A percentile compares a stretch with the other conserved stretches of the same genome.
phyloP scores from a whole-genome alignment of 257 asterid genomes.

The Thymus mandschuricus region DNA sequence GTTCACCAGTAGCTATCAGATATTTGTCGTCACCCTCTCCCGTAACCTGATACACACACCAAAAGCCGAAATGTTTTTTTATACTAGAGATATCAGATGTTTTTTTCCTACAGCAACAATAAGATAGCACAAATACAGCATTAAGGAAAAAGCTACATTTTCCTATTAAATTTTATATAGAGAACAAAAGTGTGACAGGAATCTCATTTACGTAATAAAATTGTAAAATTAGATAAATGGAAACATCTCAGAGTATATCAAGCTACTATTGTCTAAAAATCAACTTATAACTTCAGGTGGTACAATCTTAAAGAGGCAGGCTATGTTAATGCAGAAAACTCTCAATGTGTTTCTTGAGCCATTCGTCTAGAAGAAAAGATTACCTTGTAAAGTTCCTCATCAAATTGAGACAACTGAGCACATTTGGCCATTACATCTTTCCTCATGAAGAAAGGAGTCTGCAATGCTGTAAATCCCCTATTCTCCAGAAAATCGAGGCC shows the following conservation, averaged over 20 bases:
- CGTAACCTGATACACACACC: slow-evolving; percentile 59
- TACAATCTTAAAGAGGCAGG: not conserved
- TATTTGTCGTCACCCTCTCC: slow-evolving; percentile 97
- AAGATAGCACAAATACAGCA: slow-evolving; percentile 1
- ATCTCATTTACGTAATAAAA: slow-evolving; percentile 8
- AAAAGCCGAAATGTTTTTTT: slow-evolving; percentile 13
- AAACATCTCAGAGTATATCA: not conserved
- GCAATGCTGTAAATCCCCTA: slow-evolving; percentile 59
- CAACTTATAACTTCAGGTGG: not conserved
- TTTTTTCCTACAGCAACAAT: too few species aligned
- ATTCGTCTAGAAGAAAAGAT: slow-evolving; percentile 12
- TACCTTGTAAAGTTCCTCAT: slow-evolving; percentile 97
- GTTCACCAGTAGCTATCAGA: slow-evolving; percentile 95
- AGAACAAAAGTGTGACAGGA: slow-evolving; percentile 4
- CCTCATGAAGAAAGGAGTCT: slow-evolving; percentile 91
- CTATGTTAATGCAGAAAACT: not conserved
- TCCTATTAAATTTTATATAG: not conserved
- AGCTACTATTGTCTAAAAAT: not conserved
- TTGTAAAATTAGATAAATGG: not conserved
- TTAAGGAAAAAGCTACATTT: not conserved
- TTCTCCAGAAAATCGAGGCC: slow-evolving; percentile 71
- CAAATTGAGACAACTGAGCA: slow-evolving; percentile 95
- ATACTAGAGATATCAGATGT: not conserved
- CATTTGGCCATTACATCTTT: slow-evolving; percentile 90
- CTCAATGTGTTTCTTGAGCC: not conserved